These are phyloP conservation scores for Giardia duodenalis DNA, from an alignment of 208 protist species.

Conservation along the genomic window DNA sequence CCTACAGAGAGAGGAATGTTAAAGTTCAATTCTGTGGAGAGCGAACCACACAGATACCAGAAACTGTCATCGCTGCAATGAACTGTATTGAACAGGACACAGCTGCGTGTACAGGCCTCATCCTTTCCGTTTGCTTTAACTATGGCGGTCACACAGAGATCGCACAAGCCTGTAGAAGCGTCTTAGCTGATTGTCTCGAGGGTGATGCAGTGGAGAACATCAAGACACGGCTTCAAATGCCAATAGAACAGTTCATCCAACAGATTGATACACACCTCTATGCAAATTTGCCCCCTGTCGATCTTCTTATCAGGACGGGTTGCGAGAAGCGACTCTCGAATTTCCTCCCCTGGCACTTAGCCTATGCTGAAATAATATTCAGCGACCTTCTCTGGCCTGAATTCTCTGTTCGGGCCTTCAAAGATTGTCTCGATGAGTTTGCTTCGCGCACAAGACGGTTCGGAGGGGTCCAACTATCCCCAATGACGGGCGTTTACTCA, in stretches of 20 bases:
- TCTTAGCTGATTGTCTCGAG: too few species aligned
- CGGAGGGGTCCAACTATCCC: neutral
- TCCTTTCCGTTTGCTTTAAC: neutral
- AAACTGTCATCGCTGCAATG: neutral
- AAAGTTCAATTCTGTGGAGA: neutral
- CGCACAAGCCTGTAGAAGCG: too few species aligned
- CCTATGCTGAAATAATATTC: neutral
- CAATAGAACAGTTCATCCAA: neutral
- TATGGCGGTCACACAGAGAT: neutral
- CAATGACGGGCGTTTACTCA: too few species aligned
- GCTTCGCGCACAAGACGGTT: neutral
- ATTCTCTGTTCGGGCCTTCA: neutral
- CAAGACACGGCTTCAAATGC: neutral
- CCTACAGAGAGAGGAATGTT: neutral
- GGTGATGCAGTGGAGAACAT: neutral
- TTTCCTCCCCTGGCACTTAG: neutral
- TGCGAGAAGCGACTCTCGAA: neutral
- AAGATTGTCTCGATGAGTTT: neutral
- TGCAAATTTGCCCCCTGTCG: neutral
- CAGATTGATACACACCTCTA: neutral
- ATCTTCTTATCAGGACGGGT: neutral
- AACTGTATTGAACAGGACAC: neutral
- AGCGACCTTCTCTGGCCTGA: neutral
- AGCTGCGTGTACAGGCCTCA: neutral
- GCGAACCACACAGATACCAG: neutral